phyloP scores from a whole-genome alignment of 805 yeast species.

The Yarrowia bubula region DNA sequence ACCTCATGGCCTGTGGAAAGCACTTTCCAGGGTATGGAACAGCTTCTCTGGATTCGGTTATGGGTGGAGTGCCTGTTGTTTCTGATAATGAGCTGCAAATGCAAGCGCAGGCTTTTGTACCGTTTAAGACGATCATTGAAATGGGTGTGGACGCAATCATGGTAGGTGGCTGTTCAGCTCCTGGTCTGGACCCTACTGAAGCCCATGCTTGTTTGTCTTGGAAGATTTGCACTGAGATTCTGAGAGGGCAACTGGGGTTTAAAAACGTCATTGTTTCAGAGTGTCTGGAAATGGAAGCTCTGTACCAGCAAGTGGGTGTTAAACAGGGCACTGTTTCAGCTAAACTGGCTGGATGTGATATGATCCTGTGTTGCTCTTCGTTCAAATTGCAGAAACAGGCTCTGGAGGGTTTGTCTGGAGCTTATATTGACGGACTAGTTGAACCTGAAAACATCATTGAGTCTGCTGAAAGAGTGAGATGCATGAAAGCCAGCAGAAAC shows the following conservation, averaged over 20 bases:
- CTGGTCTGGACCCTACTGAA: constrained; percentile 58
- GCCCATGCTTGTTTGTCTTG: constrained; percentile 63
- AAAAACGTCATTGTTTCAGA: constrained; percentile 59
- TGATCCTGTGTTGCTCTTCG: constrained; percentile 61
- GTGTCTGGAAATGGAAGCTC: constrained; percentile 61
- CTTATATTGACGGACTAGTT: background rate
- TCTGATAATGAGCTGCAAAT: constrained; percentile 1
- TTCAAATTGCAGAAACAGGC: constrained; percentile 56
- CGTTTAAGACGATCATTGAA: constrained; percentile 1
- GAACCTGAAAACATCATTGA: background rate
- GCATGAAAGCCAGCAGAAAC: constrained; percentile 2
- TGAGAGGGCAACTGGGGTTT: constrained; percentile 52
- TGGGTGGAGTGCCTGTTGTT: constrained; percentile 58
- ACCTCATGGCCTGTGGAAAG: constrained; percentile 55
- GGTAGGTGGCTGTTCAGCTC: constrained; percentile 69
- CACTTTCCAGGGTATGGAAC: constrained; percentile 69
- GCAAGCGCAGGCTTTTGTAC: constrained; percentile 10
- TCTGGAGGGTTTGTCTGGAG: constrained; percentile 43
- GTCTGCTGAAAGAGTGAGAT: constrained; percentile 2
- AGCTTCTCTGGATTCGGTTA: constrained; percentile 55
- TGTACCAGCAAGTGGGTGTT: constrained; percentile 60
- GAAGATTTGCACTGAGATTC: constrained; percentile 48
- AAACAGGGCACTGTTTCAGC: constrained; percentile 67
- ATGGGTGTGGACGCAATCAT: background rate
- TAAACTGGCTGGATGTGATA: constrained; percentile 62